Conservation (phyloP, 805 yeast species). For the Ogataea methanolica region DNA sequence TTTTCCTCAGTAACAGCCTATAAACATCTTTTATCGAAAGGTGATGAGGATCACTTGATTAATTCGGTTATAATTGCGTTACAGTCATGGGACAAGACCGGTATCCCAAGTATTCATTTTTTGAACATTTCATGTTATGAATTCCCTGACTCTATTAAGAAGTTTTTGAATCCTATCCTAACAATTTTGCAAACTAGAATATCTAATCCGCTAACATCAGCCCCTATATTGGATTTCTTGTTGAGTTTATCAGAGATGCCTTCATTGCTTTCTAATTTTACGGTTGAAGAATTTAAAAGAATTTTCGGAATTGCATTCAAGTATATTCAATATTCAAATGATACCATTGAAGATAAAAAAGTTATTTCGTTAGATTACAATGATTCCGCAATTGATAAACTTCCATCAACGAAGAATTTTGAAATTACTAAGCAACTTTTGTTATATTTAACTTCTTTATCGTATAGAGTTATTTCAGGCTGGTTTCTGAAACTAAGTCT, state of each 20-base stretch:
- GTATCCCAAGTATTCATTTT: conserved; percentile 72
- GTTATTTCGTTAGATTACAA: conserved; percentile 32
- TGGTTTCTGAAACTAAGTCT: conserved; percentile 68
- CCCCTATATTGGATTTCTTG: conserved; percentile 73
- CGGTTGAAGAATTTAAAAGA: conserved; percentile 69
- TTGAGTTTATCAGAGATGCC: conserved; percentile 64
- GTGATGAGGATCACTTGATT: conserved; percentile 61
- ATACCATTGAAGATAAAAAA: conserved; percentile 26
- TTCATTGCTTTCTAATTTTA: conserved; percentile 62
- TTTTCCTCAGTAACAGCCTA: conserved; percentile 62
- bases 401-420: conserved; percentile 45
- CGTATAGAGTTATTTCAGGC: conserved; percentile 61
- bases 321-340: conserved; percentile 67
- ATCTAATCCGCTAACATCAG: conserved; percentile 61
- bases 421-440: conserved; percentile 48
- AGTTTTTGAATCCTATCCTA: conserved; percentile 61
- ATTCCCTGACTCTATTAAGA: conserved; percentile 67
- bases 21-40: conserved; percentile 45
- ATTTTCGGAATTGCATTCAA: conserved; percentile 83
- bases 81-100: conserved; percentile 73
- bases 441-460: conserved; percentile 56
- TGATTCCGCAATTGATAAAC: conserved; percentile 47
- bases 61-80: conserved; percentile 56
- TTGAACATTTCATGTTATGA: conserved; percentile 78
- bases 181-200: conserved; percentile 72